Evolutionary conservation across 768 basidiomycete genomes (phyloP), one percentile per base, ranked within the genome.

Genomic region (Lactarius hatsudake): DNA sequence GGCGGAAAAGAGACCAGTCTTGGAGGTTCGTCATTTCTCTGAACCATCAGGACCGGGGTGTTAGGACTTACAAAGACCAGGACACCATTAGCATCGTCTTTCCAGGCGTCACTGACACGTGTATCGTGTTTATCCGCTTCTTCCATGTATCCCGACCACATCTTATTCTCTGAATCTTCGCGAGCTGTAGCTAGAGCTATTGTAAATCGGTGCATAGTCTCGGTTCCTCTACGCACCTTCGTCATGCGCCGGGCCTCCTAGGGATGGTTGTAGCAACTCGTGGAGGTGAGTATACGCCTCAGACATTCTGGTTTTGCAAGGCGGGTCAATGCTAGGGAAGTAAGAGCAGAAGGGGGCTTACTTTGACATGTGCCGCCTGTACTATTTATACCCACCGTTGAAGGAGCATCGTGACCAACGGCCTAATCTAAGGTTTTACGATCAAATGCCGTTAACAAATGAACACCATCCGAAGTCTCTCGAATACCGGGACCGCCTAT

Each of bases 1-100:
- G 2, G 64, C 63, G 8, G 73, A 72, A 61, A 74, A 72, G 0
- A 74, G 55, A 36, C 68, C 73, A 1, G 73, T 66, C 73, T 74
- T 30, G 9, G 9, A 17, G 32, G 3, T 8, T 9, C 3, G 15
- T 34, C 28, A 55, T 3, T n/a, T 38, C 8, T 34, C 43, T n/a
- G 4, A 51, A 17, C n/a, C 12, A 30, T 30, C 26, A 13, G n/a
- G 4, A 32, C 28, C 34, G 30, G 28, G 10, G 32, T 26, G 17
- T 17, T 23, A n/a, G 23, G 17, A 69, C 70, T 58, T 55, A 71
- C 70, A 62, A 71, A 71, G 3, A 70, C 40, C 6, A 71, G 62
- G 51, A 63, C 20, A 6, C 64, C 68, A 13, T 53, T 45, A n/a
- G 64, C 57, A 26, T 70, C 70, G 3, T 65, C 69, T 51, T 61